phyloP scores from a whole-genome alignment of 1,284 basidiomycete genomes.

The Pyrrhoderma lamaoense region DNA sequence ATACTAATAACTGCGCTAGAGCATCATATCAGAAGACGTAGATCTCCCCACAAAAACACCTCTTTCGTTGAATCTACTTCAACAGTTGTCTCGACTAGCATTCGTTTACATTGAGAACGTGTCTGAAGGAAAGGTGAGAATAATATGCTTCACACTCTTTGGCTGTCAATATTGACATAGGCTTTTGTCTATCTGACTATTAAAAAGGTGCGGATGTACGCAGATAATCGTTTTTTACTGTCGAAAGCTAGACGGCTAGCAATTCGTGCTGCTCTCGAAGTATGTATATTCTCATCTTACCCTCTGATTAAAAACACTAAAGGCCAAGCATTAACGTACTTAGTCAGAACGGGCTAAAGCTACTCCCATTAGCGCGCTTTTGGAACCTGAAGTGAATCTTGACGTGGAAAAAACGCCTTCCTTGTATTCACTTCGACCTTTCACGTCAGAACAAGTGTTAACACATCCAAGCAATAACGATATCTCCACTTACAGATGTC shows the following conservation, averaged over 20 bases:
- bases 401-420: no score
- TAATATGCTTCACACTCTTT: no score
- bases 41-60: constrained; percentile 38
- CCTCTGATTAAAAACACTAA: no score
- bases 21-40: constrained; percentile 41
- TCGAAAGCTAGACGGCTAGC: constrained; percentile 45
- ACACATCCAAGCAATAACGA: no score
- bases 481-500: no score
- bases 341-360: no score
- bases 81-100: constrained; percentile 58
- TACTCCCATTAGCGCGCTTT: no score
- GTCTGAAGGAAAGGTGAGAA: constrained; percentile 37
- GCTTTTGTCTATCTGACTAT: no score
- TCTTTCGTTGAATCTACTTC: constrained; percentile 40
- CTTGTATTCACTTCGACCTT: not conserved
- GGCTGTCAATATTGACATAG: no score
- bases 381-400: no score
- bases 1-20: constrained; percentile 29
- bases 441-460: not conserved
- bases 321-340: no score
- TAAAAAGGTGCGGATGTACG: constrained; percentile 51
- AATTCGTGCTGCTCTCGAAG: constrained; percentile 45
- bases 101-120: constrained; percentile 51
- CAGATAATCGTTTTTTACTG: constrained; percentile 36
- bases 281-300: constrained; percentile 24